phyloP scores from a whole-genome alignment of 2,329 filamentous ascomycete genomes.

The Aspergillus niger region DNA sequence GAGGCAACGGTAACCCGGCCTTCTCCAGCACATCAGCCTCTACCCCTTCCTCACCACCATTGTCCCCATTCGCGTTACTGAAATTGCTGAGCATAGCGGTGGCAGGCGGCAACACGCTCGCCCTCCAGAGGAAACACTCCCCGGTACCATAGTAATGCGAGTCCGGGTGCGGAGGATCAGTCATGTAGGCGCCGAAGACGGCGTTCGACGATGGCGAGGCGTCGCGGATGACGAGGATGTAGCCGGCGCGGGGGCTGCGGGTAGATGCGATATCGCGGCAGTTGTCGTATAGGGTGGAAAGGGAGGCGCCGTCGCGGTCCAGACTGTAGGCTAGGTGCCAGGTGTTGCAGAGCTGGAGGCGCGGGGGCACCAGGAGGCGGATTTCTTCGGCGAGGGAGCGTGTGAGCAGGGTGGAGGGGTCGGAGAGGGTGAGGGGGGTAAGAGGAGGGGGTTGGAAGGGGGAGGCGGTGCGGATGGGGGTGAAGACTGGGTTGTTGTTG shows the following conservation, averaged over 20 bases:
- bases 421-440: constrained; percentile 70
- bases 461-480: constrained; percentile 63
- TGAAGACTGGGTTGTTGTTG: constrained; percentile 39
- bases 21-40: constrained; percentile 50
- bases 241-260: constrained; percentile 72
- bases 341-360: constrained; percentile 81
- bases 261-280: constrained; percentile 65
- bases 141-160: constrained; percentile 92
- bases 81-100: not conserved
- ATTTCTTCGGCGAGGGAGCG: constrained; percentile 86
- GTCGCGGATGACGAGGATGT: constrained; percentile 85
- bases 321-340: constrained; percentile 89
- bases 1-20: constrained; percentile 67
- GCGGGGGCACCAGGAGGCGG: constrained; percentile 79
- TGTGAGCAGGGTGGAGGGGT: constrained; percentile 58
- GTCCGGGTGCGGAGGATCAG: constrained; percentile 78
- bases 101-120: constrained; percentile 60
- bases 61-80: constrained; percentile 5
- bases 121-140: constrained; percentile 91
- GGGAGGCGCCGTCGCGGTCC: constrained; percentile 85
- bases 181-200: constrained; percentile 91
- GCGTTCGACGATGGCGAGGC: constrained; percentile 46
- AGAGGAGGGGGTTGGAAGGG: constrained; percentile 88
- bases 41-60: constrained; percentile 5
- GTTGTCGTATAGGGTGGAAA: constrained; percentile 82